Conservation (phyloP, 148 eudicot species). For the Pharnaceum exiguum region DNA sequence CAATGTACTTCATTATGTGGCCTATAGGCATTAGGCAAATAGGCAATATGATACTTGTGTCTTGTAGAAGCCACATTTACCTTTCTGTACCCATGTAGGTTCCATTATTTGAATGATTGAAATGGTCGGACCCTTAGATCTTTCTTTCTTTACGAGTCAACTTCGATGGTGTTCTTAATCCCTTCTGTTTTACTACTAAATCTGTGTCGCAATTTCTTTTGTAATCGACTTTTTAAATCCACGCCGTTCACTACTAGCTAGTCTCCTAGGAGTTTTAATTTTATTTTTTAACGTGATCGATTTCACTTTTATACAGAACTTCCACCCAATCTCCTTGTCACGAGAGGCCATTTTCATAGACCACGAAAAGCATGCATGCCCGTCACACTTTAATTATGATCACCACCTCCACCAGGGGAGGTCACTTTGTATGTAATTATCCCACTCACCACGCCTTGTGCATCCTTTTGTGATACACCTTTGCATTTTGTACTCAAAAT, state of each 20-base stretch:
- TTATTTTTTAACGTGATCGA: background rate
- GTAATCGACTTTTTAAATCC: constrained; percentile 9
- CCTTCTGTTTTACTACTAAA: background rate
- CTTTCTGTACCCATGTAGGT: constrained; percentile 7
- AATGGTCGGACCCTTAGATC: background rate
- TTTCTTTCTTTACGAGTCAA: constrained; percentile 24
- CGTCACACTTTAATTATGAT: constrained; percentile 34
- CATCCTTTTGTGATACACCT: no score
- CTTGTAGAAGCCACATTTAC: constrained; percentile 7
- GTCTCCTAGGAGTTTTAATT: background rate
- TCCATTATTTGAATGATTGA: constrained; percentile 24
- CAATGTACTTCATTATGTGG: no score
- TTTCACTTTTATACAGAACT: constrained; percentile 8
- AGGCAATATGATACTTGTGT: background rate
- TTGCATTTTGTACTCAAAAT: no score
- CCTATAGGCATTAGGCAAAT: no score
- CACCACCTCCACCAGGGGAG: constrained; percentile 15
- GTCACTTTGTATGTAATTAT: background rate
- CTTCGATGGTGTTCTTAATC: constrained; percentile 13
- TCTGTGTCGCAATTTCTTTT: background rate
- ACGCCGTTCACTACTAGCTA: constrained; percentile 7
- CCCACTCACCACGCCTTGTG: constrained; percentile 12
- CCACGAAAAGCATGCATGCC: constrained; percentile 3
- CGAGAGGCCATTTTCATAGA: constrained; percentile 30
- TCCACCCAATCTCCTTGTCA: constrained; percentile 20